Base-by-base conservation (phyloP, 2,329 filamentous ascomycete genomes). In the Aurifilum marmelostoma region DNA sequence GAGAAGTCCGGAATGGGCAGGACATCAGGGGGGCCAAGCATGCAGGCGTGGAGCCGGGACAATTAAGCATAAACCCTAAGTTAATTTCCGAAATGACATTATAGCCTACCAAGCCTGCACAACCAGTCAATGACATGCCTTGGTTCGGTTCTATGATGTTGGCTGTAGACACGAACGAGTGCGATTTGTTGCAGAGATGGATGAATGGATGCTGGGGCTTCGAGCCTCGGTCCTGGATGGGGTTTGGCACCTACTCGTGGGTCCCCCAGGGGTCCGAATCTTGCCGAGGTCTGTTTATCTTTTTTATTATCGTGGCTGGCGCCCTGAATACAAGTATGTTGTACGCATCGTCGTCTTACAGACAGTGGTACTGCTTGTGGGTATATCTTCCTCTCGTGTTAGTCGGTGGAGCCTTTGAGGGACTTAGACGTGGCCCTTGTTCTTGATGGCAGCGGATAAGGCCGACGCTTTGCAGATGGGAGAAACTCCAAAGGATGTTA, bases 51-150 rank as follows among this genome's bases (percentile, higher is more conserved):
- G 56, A 5, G 32, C 18, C 7, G 29, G 43, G 21, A 34, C 12
- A 32, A 47, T 52, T 63, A 63, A 63, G 62, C 62, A 63, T 63
- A 63, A 63, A 63, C 27, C 41, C n/a, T 63, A 63, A 50, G 52
- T 37, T 63, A 63, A 34, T 32, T 27, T 52, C 56, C 56, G 56
- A 37, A 11, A 59, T 59, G 29, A 37, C 29, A 37, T 11, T 37
- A 29, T 14, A 37, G 29, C 29, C n/a, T n/a, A n/a, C n/a, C n/a
- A n/a, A n/a, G n/a, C n/a, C 32, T 21, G 29, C 4, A 3, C 56
- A 37, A 12, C 32, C 52, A 29, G 27, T 56, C 52, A 16, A 11
- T 9, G 9, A 37, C 56, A 29, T 59, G 29, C 18, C 24, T 21
- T 21, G 3, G 29, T n/a, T 16, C 32, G 56, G 56, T 37, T n/a